Evolutionary conservation across 345 rosid genomes (phyloP).

Genomic region (Lenwebbia sp.): DNA sequence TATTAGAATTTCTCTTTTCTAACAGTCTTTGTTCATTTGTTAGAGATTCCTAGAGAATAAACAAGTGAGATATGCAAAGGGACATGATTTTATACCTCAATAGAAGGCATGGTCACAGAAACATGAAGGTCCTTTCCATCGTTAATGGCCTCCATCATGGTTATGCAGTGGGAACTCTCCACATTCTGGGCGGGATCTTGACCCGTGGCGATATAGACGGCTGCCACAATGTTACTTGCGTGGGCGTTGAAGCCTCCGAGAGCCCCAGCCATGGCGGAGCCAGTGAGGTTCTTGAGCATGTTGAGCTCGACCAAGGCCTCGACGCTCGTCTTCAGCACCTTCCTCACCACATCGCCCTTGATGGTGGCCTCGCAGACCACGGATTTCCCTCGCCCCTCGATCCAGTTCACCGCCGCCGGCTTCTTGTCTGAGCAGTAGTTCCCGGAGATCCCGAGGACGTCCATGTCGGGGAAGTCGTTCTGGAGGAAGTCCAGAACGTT

Average conservation of each 20-base stretch:
- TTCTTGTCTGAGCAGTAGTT: slow-evolving; percentile 70
- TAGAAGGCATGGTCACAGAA: slow-evolving; percentile 66
- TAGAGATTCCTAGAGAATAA: background rate
- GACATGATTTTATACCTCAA: slow-evolving; percentile 28
- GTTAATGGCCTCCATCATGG: slow-evolving; percentile 66
- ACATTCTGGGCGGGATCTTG: slow-evolving; percentile 76
- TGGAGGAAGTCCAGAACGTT: slow-evolving; percentile 58
- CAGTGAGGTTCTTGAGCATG: slow-evolving; percentile 65
- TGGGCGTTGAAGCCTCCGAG: slow-evolving; percentile 80
- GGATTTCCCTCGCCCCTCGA: slow-evolving; percentile 70
- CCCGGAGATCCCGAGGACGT: slow-evolving; percentile 59
- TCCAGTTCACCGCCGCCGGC: slow-evolving; percentile 71
- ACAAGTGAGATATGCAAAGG: background rate
- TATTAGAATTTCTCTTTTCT: background rate
- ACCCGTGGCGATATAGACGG: slow-evolving; percentile 56
- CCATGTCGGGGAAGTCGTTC: slow-evolving; percentile 58
- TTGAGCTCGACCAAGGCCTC: slow-evolving; percentile 62
- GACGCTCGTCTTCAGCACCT: slow-evolving; percentile 53
- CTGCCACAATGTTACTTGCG: slow-evolving; percentile 58
- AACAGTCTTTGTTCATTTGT: background rate
- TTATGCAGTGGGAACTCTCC: slow-evolving; percentile 69
- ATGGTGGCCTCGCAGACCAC: slow-evolving; percentile 68
- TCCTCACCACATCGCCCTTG: slow-evolving; percentile 50
- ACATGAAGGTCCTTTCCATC: slow-evolving; percentile 57
- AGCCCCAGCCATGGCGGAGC: slow-evolving; percentile 77